phyloP scores from a whole-genome alignment of 139 green algal species.

The Asterochloris sp. region DNA sequence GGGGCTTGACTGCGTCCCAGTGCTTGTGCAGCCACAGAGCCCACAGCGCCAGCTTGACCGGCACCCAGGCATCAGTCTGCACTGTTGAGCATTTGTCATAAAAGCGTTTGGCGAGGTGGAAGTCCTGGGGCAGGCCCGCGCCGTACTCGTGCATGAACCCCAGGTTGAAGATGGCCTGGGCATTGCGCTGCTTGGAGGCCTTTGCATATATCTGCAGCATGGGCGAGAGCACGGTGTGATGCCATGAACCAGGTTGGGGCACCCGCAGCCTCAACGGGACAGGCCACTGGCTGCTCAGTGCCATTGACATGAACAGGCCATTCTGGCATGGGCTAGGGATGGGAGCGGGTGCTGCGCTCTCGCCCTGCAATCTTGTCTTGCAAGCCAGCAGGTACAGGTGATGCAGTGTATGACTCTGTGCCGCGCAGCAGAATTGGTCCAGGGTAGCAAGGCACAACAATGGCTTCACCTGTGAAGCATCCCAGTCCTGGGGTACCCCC shows the following conservation, averaged over 20 bases:
- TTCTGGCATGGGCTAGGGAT: too few species aligned
- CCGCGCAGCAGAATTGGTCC: too few species aligned
- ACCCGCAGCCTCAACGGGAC: too few species aligned
- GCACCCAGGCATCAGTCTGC: conserved; percentile 35
- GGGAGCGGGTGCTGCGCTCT: too few species aligned
- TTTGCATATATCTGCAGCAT: conserved; percentile 34
- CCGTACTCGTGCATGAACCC: conserved; percentile 92
- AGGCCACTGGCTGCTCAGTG: too few species aligned
- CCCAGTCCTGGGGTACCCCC: too few species aligned
- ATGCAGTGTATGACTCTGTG: too few species aligned
- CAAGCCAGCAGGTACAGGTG: too few species aligned
- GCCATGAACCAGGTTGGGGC: neutral
- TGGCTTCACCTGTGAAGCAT: too few species aligned
- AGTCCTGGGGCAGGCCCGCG: conserved; percentile 68
- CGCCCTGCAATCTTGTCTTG: too few species aligned
- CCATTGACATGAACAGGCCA: too few species aligned
- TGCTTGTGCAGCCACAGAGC: conserved; percentile 40
- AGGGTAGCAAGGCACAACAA: too few species aligned
- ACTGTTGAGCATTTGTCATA: conserved; percentile 51
- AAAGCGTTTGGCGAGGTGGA: conserved; percentile 70
- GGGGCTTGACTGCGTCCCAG: conserved; percentile 25
- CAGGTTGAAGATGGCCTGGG: conserved; percentile 93
- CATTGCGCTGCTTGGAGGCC: conserved; percentile 36
- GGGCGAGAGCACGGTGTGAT: neutral
- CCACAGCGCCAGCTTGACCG: conserved; percentile 50